Evolutionary conservation across 1,284 basidiomycete species (phyloP), one percentile per base, ranked within the genome.

Genomic region (Ganoderma leucocontextum): DNA sequence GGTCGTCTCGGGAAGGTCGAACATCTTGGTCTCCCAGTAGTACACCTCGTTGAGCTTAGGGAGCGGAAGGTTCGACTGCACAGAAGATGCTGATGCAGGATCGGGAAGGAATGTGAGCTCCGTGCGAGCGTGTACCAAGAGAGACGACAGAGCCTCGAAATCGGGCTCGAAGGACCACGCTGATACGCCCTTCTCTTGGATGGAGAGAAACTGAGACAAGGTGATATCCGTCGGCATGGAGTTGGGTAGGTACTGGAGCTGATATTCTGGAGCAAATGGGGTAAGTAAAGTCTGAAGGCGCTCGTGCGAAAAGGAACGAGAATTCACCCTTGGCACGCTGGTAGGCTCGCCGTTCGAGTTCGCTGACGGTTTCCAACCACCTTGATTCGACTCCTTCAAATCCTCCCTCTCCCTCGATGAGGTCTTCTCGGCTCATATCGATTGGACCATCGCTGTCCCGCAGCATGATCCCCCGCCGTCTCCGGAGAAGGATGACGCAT

Each of bases 21-120:
- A 98, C 91, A 98, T 94, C 83, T 98, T 98, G 71, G 96, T 93
- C 79, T 98, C 96, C 93, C 95, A 98, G 79, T 98, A 98, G 80
- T 98, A 98, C 15, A 97, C 95, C 79, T 98, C 96, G 81, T 98
- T 98, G 63, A 98, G 85, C 78, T 97, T 97, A 15, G 96, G 96
- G 5, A 98, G 83, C 0, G 96, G 96, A 8, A 98, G 85, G 79
- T 98, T 98, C 62, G 95, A 96, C 82, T 98, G 95, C 6, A 98
- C 96, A 67, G 89, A 95, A 29, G 96, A 96, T 2, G 95, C 94
- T 22, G 95, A 95, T 22, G 94, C 92, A 9, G 96, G 96, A 80
- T 98, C 97, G 36, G 96, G 92, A 66, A 98, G 90, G 82, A 98
- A 98, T 1, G 95, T 97, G 76, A 98, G 93, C 81, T 98, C 96